phyloP scores from a whole-genome alignment of 2,329 filamentous ascomycete genomes.

The Colletotrichum higginsianum region DNA sequence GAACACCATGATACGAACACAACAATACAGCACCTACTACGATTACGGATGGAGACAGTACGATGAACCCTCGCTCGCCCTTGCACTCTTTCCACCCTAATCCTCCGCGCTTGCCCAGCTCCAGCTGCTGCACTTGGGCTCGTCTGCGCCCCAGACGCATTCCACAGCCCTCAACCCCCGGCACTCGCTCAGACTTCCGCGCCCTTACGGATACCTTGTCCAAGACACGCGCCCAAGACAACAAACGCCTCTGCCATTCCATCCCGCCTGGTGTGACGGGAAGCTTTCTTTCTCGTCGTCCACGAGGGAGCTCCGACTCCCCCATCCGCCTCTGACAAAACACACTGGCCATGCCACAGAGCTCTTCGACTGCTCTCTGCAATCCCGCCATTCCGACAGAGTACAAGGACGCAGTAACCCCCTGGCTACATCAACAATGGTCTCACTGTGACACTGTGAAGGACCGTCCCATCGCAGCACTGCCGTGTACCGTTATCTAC shows the following conservation, averaged over 20 bases:
- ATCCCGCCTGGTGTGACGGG: slow-evolving; percentile 11
- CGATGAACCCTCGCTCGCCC: too few species aligned
- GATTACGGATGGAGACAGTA: too few species aligned
- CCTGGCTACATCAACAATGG: slow-evolving; percentile 8
- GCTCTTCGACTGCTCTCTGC: slow-evolving; percentile 7
- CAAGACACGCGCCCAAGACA: slow-evolving; percentile 22
- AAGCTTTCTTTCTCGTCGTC: background rate
- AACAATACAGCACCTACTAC: background rate
- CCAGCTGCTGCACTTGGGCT: background rate
- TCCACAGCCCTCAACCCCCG: slow-evolving; percentile 16
- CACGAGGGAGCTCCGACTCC: slow-evolving; percentile 8
- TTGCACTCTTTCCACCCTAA: background rate
- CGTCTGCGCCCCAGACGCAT: background rate
- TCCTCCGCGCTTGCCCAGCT: background rate
- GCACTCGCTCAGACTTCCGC: slow-evolving; percentile 28
- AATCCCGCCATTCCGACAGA: background rate
- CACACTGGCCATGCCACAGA: background rate
- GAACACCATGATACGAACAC: background rate
- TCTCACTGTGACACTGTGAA: slow-evolving; percentile 31
- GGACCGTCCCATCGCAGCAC: background rate
- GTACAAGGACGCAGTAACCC: slow-evolving; percentile 27
- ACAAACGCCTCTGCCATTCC: slow-evolving; percentile 35
- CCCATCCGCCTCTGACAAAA: slow-evolving; percentile 7
- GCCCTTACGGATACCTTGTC: slow-evolving; percentile 25
- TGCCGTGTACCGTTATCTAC: background rate